Percentiles rank a stretch among this genome's conserved stretches.
These are phyloP conservation scores for Cryomyces minteri DNA, from an alignment of 495 filamentous ascomycete genomes.

Conservation along the genomic window DNA sequence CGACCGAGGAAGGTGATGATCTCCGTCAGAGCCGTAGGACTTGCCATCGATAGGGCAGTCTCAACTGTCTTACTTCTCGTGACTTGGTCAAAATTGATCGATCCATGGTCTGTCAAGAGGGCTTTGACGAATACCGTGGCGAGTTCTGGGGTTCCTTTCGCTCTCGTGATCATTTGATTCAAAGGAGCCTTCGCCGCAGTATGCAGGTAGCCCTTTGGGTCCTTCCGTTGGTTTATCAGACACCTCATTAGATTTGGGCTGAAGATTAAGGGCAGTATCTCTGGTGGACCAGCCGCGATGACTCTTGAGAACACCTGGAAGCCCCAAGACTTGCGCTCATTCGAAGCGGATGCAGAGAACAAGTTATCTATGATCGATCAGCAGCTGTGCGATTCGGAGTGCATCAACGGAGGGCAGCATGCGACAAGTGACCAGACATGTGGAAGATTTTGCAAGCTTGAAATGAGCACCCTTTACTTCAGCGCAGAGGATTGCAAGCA, in stretches of 20 bases:
- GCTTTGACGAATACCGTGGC: constrained; percentile 39
- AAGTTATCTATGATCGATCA: constrained; percentile 39
- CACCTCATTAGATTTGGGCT: constrained; percentile 67
- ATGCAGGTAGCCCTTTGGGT: constrained; percentile 73
- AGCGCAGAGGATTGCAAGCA: no score
- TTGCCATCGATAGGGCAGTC: constrained; percentile 45
- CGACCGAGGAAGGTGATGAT: constrained; percentile 29
- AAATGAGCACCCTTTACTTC: no score
- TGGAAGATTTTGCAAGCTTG: no score
- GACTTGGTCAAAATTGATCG: constrained; percentile 64
- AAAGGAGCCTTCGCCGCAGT: constrained; percentile 54
- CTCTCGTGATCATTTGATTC: constrained; percentile 46
- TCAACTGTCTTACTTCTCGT: constrained; percentile 84
- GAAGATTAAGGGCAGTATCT: constrained; percentile 41
- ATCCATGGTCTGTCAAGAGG: constrained; percentile 48
- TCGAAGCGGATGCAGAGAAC: constrained; percentile 61
- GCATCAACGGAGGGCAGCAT: no score
- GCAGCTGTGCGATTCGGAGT: background rate
- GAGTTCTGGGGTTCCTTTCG: constrained; percentile 40
- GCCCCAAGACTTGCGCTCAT: constrained; percentile 78
- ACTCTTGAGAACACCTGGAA: constrained; percentile 69
- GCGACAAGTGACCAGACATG: no score
- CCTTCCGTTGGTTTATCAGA: constrained; percentile 69
- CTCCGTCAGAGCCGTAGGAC: constrained; percentile 21
- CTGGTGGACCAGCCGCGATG: constrained; percentile 29